These are phyloP conservation scores for Ophiocordyceps polyrhachis-furcata DNA, from an alignment of 2,329 filamentous ascomycete species.

Conservation along the genomic window DNA sequence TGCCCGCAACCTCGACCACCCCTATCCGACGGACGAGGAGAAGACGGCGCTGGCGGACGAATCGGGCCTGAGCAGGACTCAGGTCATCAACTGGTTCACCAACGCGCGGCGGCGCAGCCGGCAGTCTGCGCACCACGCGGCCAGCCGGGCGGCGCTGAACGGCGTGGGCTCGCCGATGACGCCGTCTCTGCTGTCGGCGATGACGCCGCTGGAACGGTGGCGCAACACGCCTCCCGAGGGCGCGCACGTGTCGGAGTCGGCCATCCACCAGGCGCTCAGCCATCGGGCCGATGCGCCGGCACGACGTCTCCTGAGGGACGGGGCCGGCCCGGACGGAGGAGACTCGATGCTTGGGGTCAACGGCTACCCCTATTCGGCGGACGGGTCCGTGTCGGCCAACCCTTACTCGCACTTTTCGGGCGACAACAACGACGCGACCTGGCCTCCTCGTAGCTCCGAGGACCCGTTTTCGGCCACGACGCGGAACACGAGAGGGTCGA, in stretches of 20 bases:
- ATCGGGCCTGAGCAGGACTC: slow-evolving; percentile 24
- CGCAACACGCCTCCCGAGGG: slow-evolving; percentile 23
- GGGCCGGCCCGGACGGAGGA: slow-evolving; percentile 21
- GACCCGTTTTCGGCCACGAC: background rate
- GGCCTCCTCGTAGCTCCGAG: slow-evolving; percentile 1
- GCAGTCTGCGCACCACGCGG: slow-evolving; percentile 12
- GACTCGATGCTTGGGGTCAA: slow-evolving; percentile 39
- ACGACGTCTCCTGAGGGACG: background rate
- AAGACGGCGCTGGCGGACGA: slow-evolving; percentile 19
- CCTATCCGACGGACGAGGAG: slow-evolving; percentile 28
- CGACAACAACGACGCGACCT: slow-evolving; percentile 2
- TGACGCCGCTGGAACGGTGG: slow-evolving; percentile 28
- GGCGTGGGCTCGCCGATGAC: slow-evolving; percentile 25
- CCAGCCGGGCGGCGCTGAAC: slow-evolving; percentile 10
- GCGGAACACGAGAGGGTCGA: slow-evolving; percentile 2
- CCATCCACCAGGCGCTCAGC: slow-evolving; percentile 37
- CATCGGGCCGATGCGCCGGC: slow-evolving; percentile 20
- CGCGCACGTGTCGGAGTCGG: slow-evolving; percentile 28
- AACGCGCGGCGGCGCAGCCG: slow-evolving; percentile 30
- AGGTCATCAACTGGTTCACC: slow-evolving; percentile 30
- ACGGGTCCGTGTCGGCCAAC: slow-evolving; percentile 41
- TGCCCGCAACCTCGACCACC: slow-evolving; percentile 22
- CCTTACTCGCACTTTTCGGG: slow-evolving; percentile 4
- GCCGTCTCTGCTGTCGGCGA: slow-evolving; percentile 24
- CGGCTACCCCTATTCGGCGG: slow-evolving; percentile 38